phyloP scores from a whole-genome alignment of 75 land plant species.

The Larix kaempferi region DNA sequence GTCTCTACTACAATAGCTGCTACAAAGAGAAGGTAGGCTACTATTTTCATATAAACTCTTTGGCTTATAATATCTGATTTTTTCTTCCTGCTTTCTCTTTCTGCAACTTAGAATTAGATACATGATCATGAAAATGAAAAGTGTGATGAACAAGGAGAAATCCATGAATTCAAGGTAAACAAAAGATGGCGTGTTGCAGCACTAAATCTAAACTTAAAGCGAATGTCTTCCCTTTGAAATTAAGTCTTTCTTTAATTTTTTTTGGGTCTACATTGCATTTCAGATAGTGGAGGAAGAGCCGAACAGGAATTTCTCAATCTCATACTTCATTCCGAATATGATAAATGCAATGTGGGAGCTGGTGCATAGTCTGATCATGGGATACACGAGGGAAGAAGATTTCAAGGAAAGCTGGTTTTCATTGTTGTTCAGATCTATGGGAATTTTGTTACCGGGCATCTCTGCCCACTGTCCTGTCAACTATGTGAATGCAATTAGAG shows the following conservation, averaged over 20 bases:
- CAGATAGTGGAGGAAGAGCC: conserved; percentile 65
- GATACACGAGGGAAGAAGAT: conserved; percentile 25
- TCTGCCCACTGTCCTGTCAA: conserved; percentile 62
- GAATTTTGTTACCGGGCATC: conserved; percentile 52
- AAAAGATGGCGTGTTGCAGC: neutral
- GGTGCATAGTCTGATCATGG: conserved; percentile 22
- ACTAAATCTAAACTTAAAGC: neutral
- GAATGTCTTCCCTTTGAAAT: too few relatives aligned
- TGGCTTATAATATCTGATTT: neutral
- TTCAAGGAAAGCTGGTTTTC: conserved; percentile 42
- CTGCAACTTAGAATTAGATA: neutral
- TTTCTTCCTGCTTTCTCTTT: neutral
- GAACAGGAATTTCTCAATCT: conserved; percentile 42
- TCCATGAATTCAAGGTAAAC: neutral
- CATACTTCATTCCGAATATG: conserved; percentile 18
- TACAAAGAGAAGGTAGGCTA: conserved; percentile 56
- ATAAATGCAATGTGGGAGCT: conserved; percentile 60
- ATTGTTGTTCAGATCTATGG: conserved; percentile 27
- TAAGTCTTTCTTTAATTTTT: too few relatives aligned
- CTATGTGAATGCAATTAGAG: conserved; percentile 63
- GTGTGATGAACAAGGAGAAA: neutral
- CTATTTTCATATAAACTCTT: neutral
- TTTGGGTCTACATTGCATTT: neutral
- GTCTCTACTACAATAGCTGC: conserved; percentile 47
- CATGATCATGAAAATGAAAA: neutral